These are phyloP conservation scores for Bjerkandera adusta DNA, from an alignment of 1,284 basidiomycete genomes.

Conservation along the genomic window DNA sequence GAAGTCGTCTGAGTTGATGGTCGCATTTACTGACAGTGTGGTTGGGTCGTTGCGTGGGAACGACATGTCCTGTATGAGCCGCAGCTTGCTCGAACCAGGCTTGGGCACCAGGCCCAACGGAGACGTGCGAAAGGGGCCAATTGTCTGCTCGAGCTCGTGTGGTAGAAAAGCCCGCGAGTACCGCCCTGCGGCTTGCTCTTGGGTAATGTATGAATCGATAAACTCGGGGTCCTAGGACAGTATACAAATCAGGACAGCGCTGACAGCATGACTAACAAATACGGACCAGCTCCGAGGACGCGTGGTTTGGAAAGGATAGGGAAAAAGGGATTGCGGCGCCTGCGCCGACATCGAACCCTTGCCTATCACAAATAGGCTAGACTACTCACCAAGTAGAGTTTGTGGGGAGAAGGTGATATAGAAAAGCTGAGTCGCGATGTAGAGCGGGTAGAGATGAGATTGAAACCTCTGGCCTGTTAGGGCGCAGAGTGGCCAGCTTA, in stretches of 20 bases:
- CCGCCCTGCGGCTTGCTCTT: conserved; percentile 30
- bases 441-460: too few relatives aligned
- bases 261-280: neutral
- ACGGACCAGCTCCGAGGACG: conserved; percentile 22
- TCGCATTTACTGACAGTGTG: conserved; percentile 27
- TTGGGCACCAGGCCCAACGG: conserved; percentile 37
- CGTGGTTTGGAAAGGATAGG: conserved; percentile 29
- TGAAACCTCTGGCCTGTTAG: too few relatives aligned
- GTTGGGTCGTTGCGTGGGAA: conserved; percentile 28
- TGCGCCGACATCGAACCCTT: conserved; percentile 32
- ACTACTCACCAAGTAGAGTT: too few relatives aligned
- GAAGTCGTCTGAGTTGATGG: conserved; percentile 30
- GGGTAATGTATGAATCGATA: conserved; percentile 25
- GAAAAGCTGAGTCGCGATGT: too few relatives aligned
- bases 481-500: too few relatives aligned
- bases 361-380: too few relatives aligned
- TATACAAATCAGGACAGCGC: neutral
- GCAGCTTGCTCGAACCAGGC: conserved; percentile 22
- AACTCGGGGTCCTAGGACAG: conserved; percentile 3
- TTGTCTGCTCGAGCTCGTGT: conserved; percentile 27
- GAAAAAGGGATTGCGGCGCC: conserved; percentile 2
- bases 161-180: conserved; percentile 29
- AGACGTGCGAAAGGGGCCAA: conserved; percentile 36
- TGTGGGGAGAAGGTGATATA: too few relatives aligned
- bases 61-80: conserved; percentile 37